Base-by-base conservation (phyloP, 1,139 yeast genomes). In the Pichia sp. region DNA sequence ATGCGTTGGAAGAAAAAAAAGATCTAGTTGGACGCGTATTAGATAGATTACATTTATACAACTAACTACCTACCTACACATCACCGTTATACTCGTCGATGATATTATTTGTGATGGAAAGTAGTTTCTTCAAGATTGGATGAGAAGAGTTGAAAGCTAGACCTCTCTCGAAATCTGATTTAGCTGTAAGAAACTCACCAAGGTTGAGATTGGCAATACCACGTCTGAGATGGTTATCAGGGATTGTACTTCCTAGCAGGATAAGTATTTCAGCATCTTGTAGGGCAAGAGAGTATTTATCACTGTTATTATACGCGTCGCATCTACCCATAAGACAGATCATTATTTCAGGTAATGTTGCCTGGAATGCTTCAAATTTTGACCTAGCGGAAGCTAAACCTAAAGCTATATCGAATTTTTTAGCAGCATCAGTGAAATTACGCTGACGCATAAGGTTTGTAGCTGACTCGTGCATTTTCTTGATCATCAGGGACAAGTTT, bases 331-430 rank as follows among this genome's bases (percentile, higher is more conserved):
- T 81, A 44, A 89, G 63, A 56, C 86, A 73, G 54, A 76, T 69
- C 37, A 80, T 72, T 42, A 84, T 64, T 59, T 91, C 97, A 54
- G 83, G 89, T 42, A 88, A 63, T 30, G 89, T 82, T 33, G 80
- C 73, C 50, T 77, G 88, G 54, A 88, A 84, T 10, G 89, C 70
- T 60, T 91, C 98, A 72, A 89, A 88, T 54, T 84, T 80, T 26
- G 88, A 79, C 60, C 97, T 75, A 52, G 84, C 78, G 26, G 58
- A 54, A 17, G 89, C 83, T 77, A 88, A 76, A 43, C 85, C 94
- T 34, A 91, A 68, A 1, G 95, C 96, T 45, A 86, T 67, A 9
- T 79, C 62, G 54, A 84, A 77, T 54, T 79, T 79, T 58, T 80
- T 80, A 38, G 77, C 74, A 1, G 96, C 88, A 15, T 86, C 96